These are phyloP conservation scores for Pleurotus eryngii DNA, from an alignment of 768 basidiomycete species.

Conservation along the genomic window DNA sequence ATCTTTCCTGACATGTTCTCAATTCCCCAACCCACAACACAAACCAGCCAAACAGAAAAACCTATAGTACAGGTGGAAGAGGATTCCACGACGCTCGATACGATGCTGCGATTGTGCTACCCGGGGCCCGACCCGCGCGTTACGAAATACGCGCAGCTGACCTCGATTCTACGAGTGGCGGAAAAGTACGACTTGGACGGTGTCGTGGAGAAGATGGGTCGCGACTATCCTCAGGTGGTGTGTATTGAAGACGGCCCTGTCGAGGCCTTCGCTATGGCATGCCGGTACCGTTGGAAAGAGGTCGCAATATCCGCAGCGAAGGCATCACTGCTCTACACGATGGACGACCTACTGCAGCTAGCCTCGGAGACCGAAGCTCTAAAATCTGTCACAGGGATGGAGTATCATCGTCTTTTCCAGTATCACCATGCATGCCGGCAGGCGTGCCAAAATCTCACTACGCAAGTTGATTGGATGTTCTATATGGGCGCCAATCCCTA, in stretches of 20 bases:
- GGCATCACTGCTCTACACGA: neutral
- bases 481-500: too few relatives aligned
- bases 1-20: slow-evolving; percentile 5
- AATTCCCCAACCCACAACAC: neutral
- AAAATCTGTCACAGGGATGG: neutral
- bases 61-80: slow-evolving; percentile 13
- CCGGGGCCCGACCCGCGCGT: neutral
- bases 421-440: neutral
- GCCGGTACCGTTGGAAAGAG: slow-evolving; percentile 14
- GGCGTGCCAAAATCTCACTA: neutral
- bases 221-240: slow-evolving; percentile 25
- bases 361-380: neutral
- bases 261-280: slow-evolving; percentile 33
- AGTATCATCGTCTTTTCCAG: neutral
- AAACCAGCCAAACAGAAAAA: too few relatives aligned
- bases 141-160: neutral
- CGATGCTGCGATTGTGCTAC: neutral
- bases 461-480: neutral
- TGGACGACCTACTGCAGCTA: neutral
- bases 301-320: neutral
- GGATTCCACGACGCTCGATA: slow-evolving; percentile 8
- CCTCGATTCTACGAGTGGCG: slow-evolving; percentile 14
- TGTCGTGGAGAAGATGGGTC: slow-evolving; percentile 24
- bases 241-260: slow-evolving; percentile 30
- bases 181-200: slow-evolving; percentile 29